Percentiles rank a stretch among this genome's conserved stretches.
phyloP scores from a whole-genome alignment of 345 rosid species.

The Carallia pectinifolia region DNA sequence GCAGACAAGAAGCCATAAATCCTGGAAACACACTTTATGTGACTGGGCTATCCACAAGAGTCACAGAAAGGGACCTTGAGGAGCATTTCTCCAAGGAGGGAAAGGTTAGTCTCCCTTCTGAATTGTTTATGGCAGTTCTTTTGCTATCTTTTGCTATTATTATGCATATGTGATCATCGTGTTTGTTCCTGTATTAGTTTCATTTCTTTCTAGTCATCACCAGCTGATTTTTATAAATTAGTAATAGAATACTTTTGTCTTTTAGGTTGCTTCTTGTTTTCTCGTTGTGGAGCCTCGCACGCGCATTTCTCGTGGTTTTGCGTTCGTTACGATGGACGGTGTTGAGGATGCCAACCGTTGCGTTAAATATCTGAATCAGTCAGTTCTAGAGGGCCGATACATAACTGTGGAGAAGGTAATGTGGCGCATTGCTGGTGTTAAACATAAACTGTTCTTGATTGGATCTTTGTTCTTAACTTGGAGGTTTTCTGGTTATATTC shows the following conservation, averaged over 20 bases:
- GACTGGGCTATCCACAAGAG: constrained; percentile 93
- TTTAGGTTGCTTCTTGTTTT: constrained; percentile 81
- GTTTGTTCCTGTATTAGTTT: too few relatives aligned
- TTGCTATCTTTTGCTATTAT: background rate
- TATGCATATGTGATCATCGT: too few relatives aligned
- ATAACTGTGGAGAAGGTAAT: constrained; percentile 98
- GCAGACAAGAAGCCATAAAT: constrained; percentile 51
- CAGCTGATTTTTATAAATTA: background rate
- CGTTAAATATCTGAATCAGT: constrained; percentile 92
- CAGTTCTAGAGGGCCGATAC: constrained; percentile 90
- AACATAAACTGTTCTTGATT: constrained; percentile 21
- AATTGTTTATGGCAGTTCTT: background rate
- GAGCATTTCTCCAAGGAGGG: constrained; percentile 98
- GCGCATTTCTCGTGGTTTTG: constrained; percentile 93
- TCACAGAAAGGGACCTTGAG: constrained; percentile 81
- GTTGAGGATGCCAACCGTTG: constrained; percentile 86
- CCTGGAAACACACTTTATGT: constrained; percentile 90
- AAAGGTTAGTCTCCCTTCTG: constrained; percentile 48
- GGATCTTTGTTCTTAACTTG: constrained; percentile 59
- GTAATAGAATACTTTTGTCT: constrained; percentile 11
- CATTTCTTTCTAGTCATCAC: too few relatives aligned
- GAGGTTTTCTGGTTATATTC: constrained; percentile 94
- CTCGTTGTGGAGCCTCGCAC: constrained; percentile 97
- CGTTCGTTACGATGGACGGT: constrained; percentile 80
- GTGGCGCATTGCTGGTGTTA: constrained; percentile 12